Percentiles rank a stretch among this genome's conserved stretches.
Evolutionary conservation across 176 grass and related monocot genomes (phyloP).

Genomic region (Pontederia paniculata): DNA sequence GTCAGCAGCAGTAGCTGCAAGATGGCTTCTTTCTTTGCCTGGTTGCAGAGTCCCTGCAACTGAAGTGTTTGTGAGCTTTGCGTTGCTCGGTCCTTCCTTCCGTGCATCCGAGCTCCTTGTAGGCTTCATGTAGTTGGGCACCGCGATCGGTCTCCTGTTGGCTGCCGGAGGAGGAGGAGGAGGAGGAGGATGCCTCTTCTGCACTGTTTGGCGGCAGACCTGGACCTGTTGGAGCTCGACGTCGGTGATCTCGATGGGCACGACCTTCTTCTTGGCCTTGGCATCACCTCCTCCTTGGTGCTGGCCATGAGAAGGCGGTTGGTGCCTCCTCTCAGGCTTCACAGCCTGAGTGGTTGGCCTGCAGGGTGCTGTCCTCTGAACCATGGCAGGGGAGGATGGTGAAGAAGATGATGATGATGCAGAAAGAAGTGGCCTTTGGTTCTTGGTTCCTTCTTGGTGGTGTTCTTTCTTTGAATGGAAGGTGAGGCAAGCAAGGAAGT

Average conservation of each 20-base stretch:
- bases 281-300: background rate
- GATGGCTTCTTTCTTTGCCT: constrained; percentile 11
- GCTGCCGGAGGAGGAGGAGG: background rate
- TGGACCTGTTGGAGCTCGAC: background rate
- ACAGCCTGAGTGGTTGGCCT: background rate
- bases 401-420: background rate
- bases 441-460: background rate
- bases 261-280: background rate
- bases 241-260: background rate
- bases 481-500: background rate
- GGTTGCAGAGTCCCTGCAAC: no score
- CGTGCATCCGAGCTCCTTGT: constrained; percentile 84
- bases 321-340: constrained; percentile 25
- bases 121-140: constrained; percentile 84
- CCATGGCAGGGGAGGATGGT: constrained; percentile 37
- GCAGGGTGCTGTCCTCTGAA: constrained; percentile 54
- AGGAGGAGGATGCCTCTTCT: background rate
- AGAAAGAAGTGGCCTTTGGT: background rate
- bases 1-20: background rate
- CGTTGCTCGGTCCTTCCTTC: constrained; percentile 10
- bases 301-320: constrained; percentile 3
- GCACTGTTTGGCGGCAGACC: background rate
- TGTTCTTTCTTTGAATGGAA: background rate
- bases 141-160: background rate
- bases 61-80: no score